Evolutionary conservation across 2,329 filamentous ascomycete genomes (phyloP).

Genomic region (Tolypocladium inflatum): DNA sequence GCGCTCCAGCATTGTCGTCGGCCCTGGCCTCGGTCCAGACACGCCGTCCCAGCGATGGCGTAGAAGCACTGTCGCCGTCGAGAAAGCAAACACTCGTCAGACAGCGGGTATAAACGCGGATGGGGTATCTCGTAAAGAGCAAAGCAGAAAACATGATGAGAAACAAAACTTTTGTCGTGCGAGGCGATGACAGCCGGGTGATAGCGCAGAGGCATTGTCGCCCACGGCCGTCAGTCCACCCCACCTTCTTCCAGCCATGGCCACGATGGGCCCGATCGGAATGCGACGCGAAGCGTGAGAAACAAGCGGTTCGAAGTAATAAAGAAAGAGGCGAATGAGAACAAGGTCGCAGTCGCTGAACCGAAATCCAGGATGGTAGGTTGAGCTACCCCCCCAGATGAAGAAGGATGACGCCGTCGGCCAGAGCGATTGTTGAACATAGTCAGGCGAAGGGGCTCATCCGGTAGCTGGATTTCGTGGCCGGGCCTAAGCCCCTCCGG

Average conservation of each 20-base stretch:
- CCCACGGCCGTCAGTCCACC: neutral
- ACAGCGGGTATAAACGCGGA: conserved; percentile 35
- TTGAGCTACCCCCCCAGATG: conserved; percentile 23
- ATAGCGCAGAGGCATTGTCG: conserved; percentile 4
- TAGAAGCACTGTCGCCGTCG: conserved; percentile 46
- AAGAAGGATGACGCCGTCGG: conserved; percentile 1
- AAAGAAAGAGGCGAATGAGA: neutral
- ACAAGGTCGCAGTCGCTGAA: neutral
- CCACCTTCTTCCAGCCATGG: neutral
- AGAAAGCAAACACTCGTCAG: conserved; percentile 29
- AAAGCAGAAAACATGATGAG: conserved; percentile 8
- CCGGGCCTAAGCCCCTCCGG: conserved; percentile 1
- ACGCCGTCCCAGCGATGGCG: conserved; percentile 47
- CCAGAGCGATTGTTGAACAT: conserved; percentile 19
- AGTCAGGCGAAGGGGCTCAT: neutral
- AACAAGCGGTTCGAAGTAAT: no score
- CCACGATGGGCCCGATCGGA: neutral
- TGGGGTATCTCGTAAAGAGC: conserved; percentile 32
- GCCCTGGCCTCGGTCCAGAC: conserved; percentile 35
- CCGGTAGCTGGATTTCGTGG: no score
- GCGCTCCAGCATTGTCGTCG: conserved; percentile 45
- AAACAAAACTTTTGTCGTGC: conserved; percentile 3
- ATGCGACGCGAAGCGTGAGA: neutral
- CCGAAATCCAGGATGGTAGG: conserved; percentile 16
- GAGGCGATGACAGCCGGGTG: conserved; percentile 1